phyloP scores from a whole-genome alignment of 352 stramenopile genomes.

The Pythium folliculosum region DNA sequence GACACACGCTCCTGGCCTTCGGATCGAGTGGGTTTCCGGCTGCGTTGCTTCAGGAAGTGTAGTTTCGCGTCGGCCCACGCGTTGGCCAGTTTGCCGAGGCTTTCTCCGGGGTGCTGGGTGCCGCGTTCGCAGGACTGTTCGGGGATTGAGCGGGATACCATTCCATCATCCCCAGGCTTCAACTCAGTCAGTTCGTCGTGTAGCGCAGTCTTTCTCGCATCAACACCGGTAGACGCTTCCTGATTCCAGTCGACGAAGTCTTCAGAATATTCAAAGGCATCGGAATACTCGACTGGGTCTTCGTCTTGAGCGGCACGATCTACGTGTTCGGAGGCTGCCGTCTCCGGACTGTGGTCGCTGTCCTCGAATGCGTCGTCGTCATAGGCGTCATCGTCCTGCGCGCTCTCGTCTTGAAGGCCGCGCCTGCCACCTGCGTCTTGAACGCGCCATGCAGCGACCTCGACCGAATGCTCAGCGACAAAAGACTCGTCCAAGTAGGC shows the following conservation, averaged over 20 bases:
- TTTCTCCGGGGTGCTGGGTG: neutral
- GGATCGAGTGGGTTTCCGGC: neutral
- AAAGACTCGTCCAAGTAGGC: slow-evolving; percentile 9
- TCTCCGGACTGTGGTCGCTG: neutral
- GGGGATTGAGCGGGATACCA: too few relatives aligned
- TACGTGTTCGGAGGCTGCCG: neutral
- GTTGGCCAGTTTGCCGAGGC: neutral
- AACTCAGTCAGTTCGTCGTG: too few relatives aligned
- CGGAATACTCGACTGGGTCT: neutral
- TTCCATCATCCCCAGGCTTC: too few relatives aligned
- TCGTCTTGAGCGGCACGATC: neutral
- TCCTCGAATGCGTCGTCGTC: slow-evolving; percentile 21
- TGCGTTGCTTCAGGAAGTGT: neutral
- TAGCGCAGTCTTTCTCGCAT: too few relatives aligned
- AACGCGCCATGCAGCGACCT: neutral
- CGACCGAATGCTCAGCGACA: neutral
- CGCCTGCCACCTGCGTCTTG: neutral
- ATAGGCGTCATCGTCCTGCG: slow-evolving; percentile 4
- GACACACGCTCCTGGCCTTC: neutral
- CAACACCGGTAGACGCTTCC: neutral
- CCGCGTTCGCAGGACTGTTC: neutral
- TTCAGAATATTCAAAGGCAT: neutral
- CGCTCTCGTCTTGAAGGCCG: neutral
- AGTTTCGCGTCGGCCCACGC: neutral
- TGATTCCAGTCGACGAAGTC: neutral